Conservation (phyloP, 2,329 filamentous ascomycete species). For the Fusarium nygamai region DNA sequence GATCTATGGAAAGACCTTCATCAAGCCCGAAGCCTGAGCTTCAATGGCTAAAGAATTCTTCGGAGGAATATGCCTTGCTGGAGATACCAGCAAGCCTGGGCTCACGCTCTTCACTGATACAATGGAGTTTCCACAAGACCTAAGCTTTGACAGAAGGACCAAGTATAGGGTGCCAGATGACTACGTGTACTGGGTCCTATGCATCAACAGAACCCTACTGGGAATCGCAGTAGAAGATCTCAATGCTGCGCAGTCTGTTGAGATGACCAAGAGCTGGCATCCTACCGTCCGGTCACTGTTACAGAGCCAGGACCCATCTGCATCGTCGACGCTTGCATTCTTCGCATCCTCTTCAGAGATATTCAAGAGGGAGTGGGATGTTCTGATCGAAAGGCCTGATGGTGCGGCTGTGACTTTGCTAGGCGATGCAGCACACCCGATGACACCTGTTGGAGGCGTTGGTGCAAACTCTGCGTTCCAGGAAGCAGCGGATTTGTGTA, state of each 20-base stretch:
- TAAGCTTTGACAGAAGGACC: fast-evolving
- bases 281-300: neutral
- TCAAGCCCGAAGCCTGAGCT: fast-evolving
- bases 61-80: neutral
- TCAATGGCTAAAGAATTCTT: neutral
- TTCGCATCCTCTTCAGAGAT: neutral
- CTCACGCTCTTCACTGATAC: neutral
- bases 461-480: neutral
- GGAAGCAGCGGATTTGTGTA: neutral
- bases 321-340: neutral
- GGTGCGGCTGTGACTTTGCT: neutral
- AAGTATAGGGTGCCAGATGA: neutral
- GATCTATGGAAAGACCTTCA: neutral
- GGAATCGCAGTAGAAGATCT: neutral
- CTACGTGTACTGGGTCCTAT: neutral
- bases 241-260: neutral
- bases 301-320: neutral
- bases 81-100: neutral
- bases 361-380: neutral
- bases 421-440: neutral
- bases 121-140: neutral
- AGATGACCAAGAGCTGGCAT: neutral
- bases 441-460: neutral
- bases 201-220: neutral
- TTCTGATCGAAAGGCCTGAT: fast-evolving